Base-by-base conservation (phyloP, 345 rosid genomes). In the Populus tremula region DNA sequence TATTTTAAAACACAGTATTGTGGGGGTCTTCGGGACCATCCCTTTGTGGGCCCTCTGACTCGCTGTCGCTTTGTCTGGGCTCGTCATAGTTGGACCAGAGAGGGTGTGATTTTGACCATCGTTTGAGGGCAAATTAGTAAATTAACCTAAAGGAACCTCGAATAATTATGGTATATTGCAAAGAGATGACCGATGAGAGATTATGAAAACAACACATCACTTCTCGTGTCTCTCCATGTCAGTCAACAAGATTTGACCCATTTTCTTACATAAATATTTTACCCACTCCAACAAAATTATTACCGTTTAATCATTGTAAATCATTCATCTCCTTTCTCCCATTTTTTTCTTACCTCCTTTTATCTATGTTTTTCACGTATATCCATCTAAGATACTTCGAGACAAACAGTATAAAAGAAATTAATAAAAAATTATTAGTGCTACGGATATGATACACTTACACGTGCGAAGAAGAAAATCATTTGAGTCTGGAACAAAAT, bases 231-330 rank as follows among this genome's bases (percentile, higher is more conserved):
- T 63, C 79, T 41, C 83, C 73, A 50, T 86, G 81, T 82, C 87
- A 80, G 89, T 80, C 89, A 88, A 82, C 88, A 49, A 20, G 27
- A 20, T 77, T 86, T 85, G 89, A 88, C 91, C 86, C 66, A 31
- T 74, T 75, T 78, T 76, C 66, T 10, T 73, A 10, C 45, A 41
- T 9, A 2, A 2, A 41, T 41, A 41, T 25, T 71, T 71, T 75
- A 45, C 45, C 72, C 76, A 65, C 76, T 33, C 84, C 82, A 80
- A 80, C 89, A 85, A 78, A 85, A 86, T 88, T 74, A 88, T 88
- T 82, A 29, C 79, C 33, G 63, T 77, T 79, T 82, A 84, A 88
- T 84, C 72, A 87, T 87, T 85, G 76, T 79, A 67, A 86, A 86
- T 85, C 84, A 82, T 82, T 45, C 50, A 2, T 13, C 17, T 13